phyloP scores from a whole-genome alignment of 1,139 yeast genomes.

The Yamadazyma songkhlaensis region DNA sequence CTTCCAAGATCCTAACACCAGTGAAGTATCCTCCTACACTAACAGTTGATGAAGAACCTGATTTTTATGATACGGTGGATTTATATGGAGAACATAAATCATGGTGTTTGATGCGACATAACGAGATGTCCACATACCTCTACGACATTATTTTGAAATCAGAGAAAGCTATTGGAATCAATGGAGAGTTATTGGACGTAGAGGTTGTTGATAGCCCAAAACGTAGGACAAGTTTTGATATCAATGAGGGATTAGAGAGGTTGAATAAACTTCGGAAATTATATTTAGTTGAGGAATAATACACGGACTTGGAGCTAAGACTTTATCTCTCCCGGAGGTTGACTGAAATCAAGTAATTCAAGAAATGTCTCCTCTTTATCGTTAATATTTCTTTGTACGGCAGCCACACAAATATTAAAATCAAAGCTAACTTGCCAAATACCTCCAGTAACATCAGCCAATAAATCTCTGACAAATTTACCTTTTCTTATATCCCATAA shows the following conservation, averaged over 20 bases:
- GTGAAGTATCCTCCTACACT: constrained; percentile 26
- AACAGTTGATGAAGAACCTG: constrained; percentile 11
- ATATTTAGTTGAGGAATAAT: constrained; percentile 24
- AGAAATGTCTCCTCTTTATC: constrained; percentile 57
- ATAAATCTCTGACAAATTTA: constrained; percentile 66
- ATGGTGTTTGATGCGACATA: constrained; percentile 30
- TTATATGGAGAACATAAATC: constrained; percentile 29
- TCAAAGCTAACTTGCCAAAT: constrained; percentile 96
- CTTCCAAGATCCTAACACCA: constrained; percentile 30
- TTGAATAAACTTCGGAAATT: constrained; percentile 34
- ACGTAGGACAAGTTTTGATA: constrained; percentile 24
- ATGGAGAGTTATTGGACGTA: constrained; percentile 24
- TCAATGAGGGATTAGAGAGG: constrained; percentile 32
- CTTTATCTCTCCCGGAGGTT: constrained; percentile 26
- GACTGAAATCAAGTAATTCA: constrained; percentile 82
- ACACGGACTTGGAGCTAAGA: too few species aligned
- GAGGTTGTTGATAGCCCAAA: constrained; percentile 16
- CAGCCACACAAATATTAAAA: constrained; percentile 82
- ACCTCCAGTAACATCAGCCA: constrained; percentile 73
- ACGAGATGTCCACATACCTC: constrained; percentile 23
- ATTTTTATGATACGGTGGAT: constrained; percentile 21
- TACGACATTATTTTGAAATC: constrained; percentile 21
- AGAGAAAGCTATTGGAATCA: constrained; percentile 21
- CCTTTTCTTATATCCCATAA: constrained; percentile 86
- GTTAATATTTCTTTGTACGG: constrained; percentile 63